phyloP scores from a whole-genome alignment of 164 flowering plant genomes.

The Malania oleifera region DNA sequence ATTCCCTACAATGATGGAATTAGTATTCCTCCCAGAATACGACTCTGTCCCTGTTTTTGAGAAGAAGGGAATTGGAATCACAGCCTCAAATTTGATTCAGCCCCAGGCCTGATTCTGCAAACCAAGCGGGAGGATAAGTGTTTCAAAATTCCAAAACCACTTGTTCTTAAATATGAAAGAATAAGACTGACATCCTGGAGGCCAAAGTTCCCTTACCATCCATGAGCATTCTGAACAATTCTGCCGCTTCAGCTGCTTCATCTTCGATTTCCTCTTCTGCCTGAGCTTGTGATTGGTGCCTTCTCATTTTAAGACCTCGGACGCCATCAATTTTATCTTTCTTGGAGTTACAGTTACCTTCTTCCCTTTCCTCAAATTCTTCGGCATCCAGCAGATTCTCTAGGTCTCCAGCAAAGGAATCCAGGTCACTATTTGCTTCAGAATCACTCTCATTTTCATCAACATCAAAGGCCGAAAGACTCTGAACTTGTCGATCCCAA shows the following conservation, averaged over 20 bases:
- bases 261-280: constrained; percentile 94
- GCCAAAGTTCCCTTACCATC: constrained; percentile 94
- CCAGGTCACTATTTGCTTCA: constrained; percentile 93
- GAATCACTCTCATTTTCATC: constrained; percentile 88
- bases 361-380: constrained; percentile 75
- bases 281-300: constrained; percentile 63
- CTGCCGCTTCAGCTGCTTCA: constrained; percentile 98
- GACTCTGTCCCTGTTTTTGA: too few relatives aligned
- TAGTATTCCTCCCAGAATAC: too few relatives aligned
- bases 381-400: constrained; percentile 98
- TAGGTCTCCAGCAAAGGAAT: constrained; percentile 97
- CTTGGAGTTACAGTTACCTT: constrained; percentile 42
- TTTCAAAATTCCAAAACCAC: too few relatives aligned
- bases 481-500: constrained; percentile 89
- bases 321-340: constrained; percentile 65
- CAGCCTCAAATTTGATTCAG: too few relatives aligned
- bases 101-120: too few relatives aligned
- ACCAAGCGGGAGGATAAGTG: too few relatives aligned
- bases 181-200: too few relatives aligned
- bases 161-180: too few relatives aligned
- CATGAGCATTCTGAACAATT: constrained; percentile 85
- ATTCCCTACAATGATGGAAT: too few relatives aligned
- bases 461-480: constrained; percentile 69
- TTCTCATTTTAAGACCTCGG: constrained; percentile 85
- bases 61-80: too few relatives aligned